A percentile compares a stretch with the other conserved stretches of the same genome.
Conservation (phyloP, 495 filamentous ascomycete genomes). For the Xanthoparmelia taractica region DNA sequence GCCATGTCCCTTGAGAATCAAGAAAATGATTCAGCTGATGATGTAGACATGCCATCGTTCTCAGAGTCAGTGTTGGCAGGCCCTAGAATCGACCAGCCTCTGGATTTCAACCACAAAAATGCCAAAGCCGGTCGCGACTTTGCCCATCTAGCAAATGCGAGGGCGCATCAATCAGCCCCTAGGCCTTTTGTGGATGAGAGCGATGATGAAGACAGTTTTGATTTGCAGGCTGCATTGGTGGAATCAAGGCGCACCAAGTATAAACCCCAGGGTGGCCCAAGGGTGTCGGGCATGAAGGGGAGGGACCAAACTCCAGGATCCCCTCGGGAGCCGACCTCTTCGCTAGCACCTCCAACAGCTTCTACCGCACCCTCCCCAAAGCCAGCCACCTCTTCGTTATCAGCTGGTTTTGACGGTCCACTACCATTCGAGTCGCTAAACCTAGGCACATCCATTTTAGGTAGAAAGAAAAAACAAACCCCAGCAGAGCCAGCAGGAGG, state of each 20-base stretch:
- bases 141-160: constrained; percentile 27
- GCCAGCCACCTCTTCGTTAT: constrained; percentile 33
- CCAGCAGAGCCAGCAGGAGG: constrained; percentile 57
- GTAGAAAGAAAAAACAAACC: constrained; percentile 39
- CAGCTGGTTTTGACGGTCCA: constrained; percentile 63
- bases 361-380: constrained; percentile 17
- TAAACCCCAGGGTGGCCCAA: constrained; percentile 23
- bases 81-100: constrained; percentile 22
- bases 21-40: constrained; percentile 24
- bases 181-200: constrained; percentile 21
- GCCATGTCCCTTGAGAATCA: constrained; percentile 59
- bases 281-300: constrained; percentile 15
- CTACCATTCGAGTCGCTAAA: constrained; percentile 84
- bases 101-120: constrained; percentile 26
- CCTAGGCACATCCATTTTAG: constrained; percentile 52
- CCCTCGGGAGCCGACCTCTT: not conserved
- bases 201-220: constrained; percentile 41
- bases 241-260: constrained; percentile 37
- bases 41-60: constrained; percentile 6
- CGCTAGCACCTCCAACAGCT: constrained; percentile 22
- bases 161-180: constrained; percentile 21
- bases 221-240: constrained; percentile 53
- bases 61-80: constrained; percentile 11
- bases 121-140: constrained; percentile 27
- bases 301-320: not conserved